Evolutionary conservation across 1,284 basidiomycete species (phyloP), one percentile per base, ranked within the genome.

Genomic region (Stygiomarasmius scandens): DNA sequence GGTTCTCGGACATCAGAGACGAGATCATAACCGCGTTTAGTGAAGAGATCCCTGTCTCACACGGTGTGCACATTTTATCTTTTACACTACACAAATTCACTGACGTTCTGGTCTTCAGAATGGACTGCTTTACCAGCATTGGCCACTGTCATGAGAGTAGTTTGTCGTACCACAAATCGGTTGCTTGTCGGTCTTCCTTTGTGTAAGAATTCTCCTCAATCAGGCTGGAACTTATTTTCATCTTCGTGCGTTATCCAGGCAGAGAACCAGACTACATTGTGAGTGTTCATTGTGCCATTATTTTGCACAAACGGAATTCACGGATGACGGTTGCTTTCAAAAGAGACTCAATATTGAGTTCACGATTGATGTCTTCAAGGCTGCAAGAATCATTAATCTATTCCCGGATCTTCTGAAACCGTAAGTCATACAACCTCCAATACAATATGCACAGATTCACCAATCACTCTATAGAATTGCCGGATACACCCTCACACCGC

Each of bases 351-450:
- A 72, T 45, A 70, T 77, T 23, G 56, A 72, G 6, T 78, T 74
- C 34, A 70, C 80, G 0, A 62, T 72, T 29, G 68, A 75, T 47
- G 70, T 78, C 22, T 61, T 72, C 6, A 67, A 66, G 14, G 64
- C 64, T 9, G 69, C 70, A 0, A 58, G 60, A 19, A 60, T 74
- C 24, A 68, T 81, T 23, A 70, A 64, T 25, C 25, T 69, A 10
- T 71, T 77, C 54, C 80, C 80, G 0, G 51, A 55, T 4, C 64
- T 76, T 48, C 49, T 81, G 32, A 73, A 73, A 58, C 72, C 73
- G 79, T 82, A 54, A 55, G 74, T 65, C 20, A 20, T 46, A 20
- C 12, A n/a, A 19, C 34, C 14, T 24, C 23, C n/a, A 5, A 11
- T 58, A 51, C n/a, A n/a, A n/a, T n/a, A n/a, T n/a, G n/a, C n/a